phyloP scores from a whole-genome alignment of 345 rosid species.

The Erysimum cheiranthoides region DNA sequence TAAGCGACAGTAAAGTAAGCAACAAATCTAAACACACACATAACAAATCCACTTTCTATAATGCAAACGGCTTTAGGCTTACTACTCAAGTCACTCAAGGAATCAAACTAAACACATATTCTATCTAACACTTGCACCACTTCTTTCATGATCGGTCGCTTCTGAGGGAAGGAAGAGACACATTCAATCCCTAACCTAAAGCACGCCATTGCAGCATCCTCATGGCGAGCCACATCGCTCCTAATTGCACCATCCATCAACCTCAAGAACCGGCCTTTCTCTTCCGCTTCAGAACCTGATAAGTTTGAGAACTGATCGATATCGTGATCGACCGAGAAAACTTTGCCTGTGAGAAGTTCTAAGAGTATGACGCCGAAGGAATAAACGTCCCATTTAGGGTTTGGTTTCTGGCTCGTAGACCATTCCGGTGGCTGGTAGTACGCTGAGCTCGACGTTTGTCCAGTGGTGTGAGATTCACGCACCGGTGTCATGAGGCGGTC shows the following conservation, averaged over 20 bases:
- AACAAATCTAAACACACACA: slow-evolving; percentile 24
- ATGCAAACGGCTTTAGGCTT: neutral
- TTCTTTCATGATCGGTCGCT: slow-evolving; percentile 92
- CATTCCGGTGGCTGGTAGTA: slow-evolving; percentile 88
- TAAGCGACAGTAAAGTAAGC: neutral
- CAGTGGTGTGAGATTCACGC: slow-evolving; percentile 21
- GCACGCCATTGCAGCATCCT: slow-evolving; percentile 61
- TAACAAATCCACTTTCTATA: slow-evolving; percentile 8
- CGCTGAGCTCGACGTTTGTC: slow-evolving; percentile 40
- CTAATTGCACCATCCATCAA: slow-evolving; percentile 64
- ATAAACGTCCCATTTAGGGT: slow-evolving; percentile 83
- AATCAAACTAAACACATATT: slow-evolving; percentile 36
- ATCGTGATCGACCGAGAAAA: slow-evolving; percentile 56
- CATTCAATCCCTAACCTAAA: slow-evolving; percentile 78
- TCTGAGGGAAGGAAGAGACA: slow-evolving; percentile 66
- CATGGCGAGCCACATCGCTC: slow-evolving; percentile 59
- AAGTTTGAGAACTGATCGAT: slow-evolving; percentile 56
- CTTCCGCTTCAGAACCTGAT: slow-evolving; percentile 51
- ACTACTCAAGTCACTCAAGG: slow-evolving; percentile 10
- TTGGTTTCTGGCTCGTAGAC: slow-evolving; percentile 58
- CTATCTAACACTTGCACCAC: slow-evolving; percentile 70
- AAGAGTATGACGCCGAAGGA: slow-evolving; percentile 75
- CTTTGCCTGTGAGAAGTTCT: slow-evolving; percentile 77
- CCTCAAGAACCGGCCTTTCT: slow-evolving; percentile 56
- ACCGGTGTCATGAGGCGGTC: slow-evolving; percentile 50